Evolutionary conservation across 1,284 basidiomycete species (phyloP), one percentile per base, ranked within the genome.

Genomic region (Athelia psychrophila): DNA sequence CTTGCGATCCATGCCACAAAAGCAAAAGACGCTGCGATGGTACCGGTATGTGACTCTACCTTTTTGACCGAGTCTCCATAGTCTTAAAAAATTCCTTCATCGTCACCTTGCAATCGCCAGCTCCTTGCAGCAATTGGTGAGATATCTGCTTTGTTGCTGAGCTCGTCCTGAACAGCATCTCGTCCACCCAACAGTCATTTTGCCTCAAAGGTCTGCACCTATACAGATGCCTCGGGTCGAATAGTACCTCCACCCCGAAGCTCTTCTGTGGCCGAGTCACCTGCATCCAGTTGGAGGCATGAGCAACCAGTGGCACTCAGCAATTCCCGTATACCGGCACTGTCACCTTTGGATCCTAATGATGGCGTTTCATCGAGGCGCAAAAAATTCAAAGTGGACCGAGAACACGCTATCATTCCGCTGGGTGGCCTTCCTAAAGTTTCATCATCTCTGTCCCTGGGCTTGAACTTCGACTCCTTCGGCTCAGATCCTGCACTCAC

Each of bases 1-100:
- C 88, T 44, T 91, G 88, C 67, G 86, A 90, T 68, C 83, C 86
- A 50, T 91, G 88, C 65, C 89, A 91, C 65, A 89, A 87, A 67
- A 85, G 82, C 68, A 91, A 91, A 64, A 79, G 88, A 24, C 80
- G 89, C 47, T 91, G 89, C 68, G 88, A 91, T 65, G 88, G 88
- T 35, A 88, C 85, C 53, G 83, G 87, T 87, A 52, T 55, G 83
- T 76, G 23, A 20, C 53, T 52, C 45, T 51, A 40, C 50, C 44
- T 36, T 52, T 48, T 48, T 42, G 51, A 51, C 49, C 51, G 51
- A 54, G 50, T 53, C 23, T 36, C 50, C n/a, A 35, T 12, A 19
- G 55, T 47, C 53, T 56, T 52, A 55, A 51, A 44, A 47, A 20
- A 18, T 51, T 46, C 48, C 47, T 40, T 52, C 58, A 51, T 50